These are phyloP conservation scores for Aspergillus ruber DNA, from an alignment of 2,329 filamentous ascomycete species.

Conservation along the genomic window DNA sequence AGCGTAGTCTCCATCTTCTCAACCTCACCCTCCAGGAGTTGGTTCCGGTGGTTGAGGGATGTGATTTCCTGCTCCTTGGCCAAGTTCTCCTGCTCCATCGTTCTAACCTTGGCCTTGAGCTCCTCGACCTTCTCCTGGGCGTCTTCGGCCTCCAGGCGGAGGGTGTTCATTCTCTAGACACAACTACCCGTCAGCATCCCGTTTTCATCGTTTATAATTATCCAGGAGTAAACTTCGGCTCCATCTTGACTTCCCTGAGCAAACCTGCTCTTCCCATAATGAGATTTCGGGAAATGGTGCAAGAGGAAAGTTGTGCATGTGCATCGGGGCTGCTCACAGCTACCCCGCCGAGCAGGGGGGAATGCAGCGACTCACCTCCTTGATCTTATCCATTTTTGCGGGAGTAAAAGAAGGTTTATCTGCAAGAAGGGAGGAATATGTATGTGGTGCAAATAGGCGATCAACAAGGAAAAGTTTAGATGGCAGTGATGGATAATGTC, in stretches of 20 bases:
- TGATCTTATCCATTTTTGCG: slow-evolving; percentile 74
- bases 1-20: slow-evolving; percentile 83
- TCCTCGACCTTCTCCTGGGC: slow-evolving; percentile 76
- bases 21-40: slow-evolving; percentile 78
- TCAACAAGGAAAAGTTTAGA: slow-evolving; percentile 22
- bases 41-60: slow-evolving; percentile 92
- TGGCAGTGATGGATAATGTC: slow-evolving; percentile 22
- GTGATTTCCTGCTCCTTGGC: slow-evolving; percentile 98
- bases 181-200: slow-evolving; percentile 7
- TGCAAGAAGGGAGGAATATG: slow-evolving; percentile 13
- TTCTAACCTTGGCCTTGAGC: slow-evolving; percentile 78
- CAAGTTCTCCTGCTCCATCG: slow-evolving; percentile 87
- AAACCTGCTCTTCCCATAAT: background rate
- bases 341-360: slow-evolving; percentile 34
- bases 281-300: background rate
- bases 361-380: slow-evolving; percentile 60
- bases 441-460: slow-evolving; percentile 9
- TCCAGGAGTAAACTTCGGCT: background rate
- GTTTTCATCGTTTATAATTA: slow-evolving; percentile 5
- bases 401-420: slow-evolving; percentile 8
- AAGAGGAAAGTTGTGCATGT: slow-evolving; percentile 13
- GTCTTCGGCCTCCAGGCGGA: slow-evolving; percentile 90
- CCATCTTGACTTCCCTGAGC: background rate
- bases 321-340: slow-evolving; percentile 24
- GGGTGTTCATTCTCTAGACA: slow-evolving; percentile 81